Base-by-base conservation (phyloP, 129 eudicot genomes). In the Centrapalus pauciflorus region DNA sequence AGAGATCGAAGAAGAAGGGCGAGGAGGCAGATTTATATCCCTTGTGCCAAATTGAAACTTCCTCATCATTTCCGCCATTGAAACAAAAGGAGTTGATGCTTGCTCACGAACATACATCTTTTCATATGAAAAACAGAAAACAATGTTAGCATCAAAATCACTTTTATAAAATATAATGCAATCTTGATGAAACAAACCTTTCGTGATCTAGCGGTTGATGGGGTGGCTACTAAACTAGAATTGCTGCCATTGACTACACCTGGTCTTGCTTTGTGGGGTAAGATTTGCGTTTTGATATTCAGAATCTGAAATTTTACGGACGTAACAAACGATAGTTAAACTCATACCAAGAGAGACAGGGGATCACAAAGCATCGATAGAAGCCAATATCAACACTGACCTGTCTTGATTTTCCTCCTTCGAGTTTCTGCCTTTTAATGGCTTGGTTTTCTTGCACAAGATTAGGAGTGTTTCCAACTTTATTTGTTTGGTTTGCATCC, bases 11-110 rank as follows among this genome's bases (percentile, higher is more conserved):
- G 86, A 80, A 74, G 75, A 59, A 73, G 55, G 26, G 20, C 55
- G 61, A 30, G 84, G 75, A 41, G 92, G 70, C 35, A 83, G 73
- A 70, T 89, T 66, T 66, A 74, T 1, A 33, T 84, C 86, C 78
- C 95, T 82, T 11, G 99, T 89, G 80, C 85, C 83, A 5, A 97
- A 84, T 30, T 94, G 97, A 67, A 94, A 94, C 73, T 89, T 94
- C 52, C 67, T 84, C 90, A 89, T 77, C 93, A 89, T 84, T 81
- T 94, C 97, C 13, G 99, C 99, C 80, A 81, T 84, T 11, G 99
- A 89, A 77, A 94, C 92, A 67, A 89, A 94, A 23, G 95, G 99
- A 24, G 73, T 77, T 5, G 83, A 71, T 61, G 85, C 64, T 61
- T 77, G 85, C 64, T 89, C 97, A 69, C 97, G 81, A 32, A 85